Evolutionary conservation across 352 stramenopile genomes (phyloP).

Genomic region (Plasmopara viticola): DNA sequence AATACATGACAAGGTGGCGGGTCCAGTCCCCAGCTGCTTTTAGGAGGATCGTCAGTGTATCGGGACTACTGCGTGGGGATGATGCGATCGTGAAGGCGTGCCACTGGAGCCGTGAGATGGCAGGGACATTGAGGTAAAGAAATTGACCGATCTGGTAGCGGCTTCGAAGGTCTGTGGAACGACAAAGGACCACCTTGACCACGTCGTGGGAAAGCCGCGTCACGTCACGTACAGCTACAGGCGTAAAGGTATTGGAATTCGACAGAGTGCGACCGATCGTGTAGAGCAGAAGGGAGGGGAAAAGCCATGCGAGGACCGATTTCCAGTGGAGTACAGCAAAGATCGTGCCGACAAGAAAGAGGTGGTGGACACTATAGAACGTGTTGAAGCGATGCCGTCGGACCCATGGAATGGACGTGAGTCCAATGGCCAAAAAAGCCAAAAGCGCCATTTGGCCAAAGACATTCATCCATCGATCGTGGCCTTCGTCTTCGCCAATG

Average conservation of each 20-base stretch:
- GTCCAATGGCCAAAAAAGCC: constrained; percentile 33
- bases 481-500: constrained; percentile 21
- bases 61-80: constrained; percentile 24
- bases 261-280: constrained; percentile 30
- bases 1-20: constrained; percentile 31
- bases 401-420: constrained; percentile 34
- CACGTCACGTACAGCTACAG: constrained; percentile 28
- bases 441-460: constrained; percentile 38
- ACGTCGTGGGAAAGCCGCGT: constrained; percentile 21
- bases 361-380: constrained; percentile 42
- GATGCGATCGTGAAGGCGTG: constrained; percentile 46
- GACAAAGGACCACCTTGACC: constrained; percentile 31
- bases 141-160: constrained; percentile 36
- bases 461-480: constrained; percentile 40
- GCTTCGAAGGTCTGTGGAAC: constrained; percentile 8
- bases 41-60: constrained; percentile 38
- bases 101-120: constrained; percentile 42
- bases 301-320: constrained; percentile 33
- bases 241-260: constrained; percentile 23
- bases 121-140: constrained; percentile 39
- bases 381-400: constrained; percentile 35
- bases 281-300: constrained; percentile 35
- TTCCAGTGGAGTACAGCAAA: constrained; percentile 41
- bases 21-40: constrained; percentile 48
- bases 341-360: constrained; percentile 39